Percentiles rank a stretch among this genome's conserved stretches.
Evolutionary conservation across 2,329 filamentous ascomycete species (phyloP).

Genomic region (Metarhizium humberi): DNA sequence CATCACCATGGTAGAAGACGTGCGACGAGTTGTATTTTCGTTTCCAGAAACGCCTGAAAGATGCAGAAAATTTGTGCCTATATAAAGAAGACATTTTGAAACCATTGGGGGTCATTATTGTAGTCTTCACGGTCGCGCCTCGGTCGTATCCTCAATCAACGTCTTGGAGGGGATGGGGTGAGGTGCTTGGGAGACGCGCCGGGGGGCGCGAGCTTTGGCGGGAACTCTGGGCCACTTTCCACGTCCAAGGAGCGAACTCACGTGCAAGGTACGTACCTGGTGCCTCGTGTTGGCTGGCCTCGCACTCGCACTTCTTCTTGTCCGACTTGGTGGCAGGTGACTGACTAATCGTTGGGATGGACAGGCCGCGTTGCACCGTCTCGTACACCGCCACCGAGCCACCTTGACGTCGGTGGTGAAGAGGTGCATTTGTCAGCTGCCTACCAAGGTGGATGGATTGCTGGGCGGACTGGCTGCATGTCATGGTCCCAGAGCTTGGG

Average conservation of each 20-base stretch:
- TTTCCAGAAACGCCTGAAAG: conserved; percentile 10
- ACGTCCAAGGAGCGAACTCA: conserved; percentile 25
- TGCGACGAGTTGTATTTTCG: conserved; percentile 10
- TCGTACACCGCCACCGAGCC: neutral
- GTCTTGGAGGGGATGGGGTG: conserved; percentile 28
- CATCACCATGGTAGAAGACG: conserved; percentile 7
- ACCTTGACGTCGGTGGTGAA: conserved; percentile 1
- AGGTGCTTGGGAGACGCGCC: conserved; percentile 35
- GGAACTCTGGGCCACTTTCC: conserved; percentile 18
- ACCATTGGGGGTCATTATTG: conserved; percentile 6
- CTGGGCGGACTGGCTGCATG: too few species aligned
- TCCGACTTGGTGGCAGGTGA: conserved; percentile 2
- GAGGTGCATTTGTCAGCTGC: neutral
- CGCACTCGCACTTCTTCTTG: too few species aligned
- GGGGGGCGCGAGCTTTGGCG: conserved; percentile 29
- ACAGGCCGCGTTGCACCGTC: neutral
- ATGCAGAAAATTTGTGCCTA: conserved; percentile 13
- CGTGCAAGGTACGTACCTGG: conserved; percentile 19
- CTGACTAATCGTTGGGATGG: neutral
- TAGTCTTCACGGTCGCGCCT: conserved; percentile 19
- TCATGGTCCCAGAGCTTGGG: too few species aligned
- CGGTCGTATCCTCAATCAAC: conserved; percentile 5
- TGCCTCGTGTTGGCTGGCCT: neutral
- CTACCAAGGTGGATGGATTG: neutral
- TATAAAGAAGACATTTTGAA: neutral